A percentile compares a stretch with the other conserved stretches of the same genome.
phyloP scores from a whole-genome alignment of 2,329 filamentous ascomycete genomes.

The Exophiala bonariae region DNA sequence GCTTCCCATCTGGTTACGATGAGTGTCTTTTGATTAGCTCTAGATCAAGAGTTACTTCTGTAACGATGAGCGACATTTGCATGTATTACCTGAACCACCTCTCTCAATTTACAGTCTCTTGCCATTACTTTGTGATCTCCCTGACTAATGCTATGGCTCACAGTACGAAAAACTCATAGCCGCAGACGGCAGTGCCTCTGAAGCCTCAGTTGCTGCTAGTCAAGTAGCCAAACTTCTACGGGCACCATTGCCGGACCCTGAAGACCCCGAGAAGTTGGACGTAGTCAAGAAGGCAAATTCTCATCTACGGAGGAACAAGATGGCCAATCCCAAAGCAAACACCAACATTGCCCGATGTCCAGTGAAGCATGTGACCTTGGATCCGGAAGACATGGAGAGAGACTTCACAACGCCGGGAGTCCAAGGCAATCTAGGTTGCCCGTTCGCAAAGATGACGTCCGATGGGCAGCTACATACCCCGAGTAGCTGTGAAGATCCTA shows the following conservation, averaged over 20 bases:
- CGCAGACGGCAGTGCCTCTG: constrained; percentile 18
- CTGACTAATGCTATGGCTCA: background rate
- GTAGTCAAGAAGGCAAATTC: constrained; percentile 10
- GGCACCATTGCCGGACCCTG: constrained; percentile 45
- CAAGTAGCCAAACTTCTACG: constrained; percentile 14
- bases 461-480: constrained; percentile 39
- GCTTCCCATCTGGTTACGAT: constrained; percentile 11
- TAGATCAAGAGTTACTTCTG: constrained; percentile 73
- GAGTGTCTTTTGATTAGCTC: constrained; percentile 67
- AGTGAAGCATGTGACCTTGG: constrained; percentile 23
- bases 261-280: constrained; percentile 40
- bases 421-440: constrained; percentile 76
- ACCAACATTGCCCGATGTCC: constrained; percentile 17
- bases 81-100: constrained; percentile 54
- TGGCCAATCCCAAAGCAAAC: constrained; percentile 9
- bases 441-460: constrained; percentile 62
- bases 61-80: constrained; percentile 63
- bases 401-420: constrained; percentile 88
- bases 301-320: constrained; percentile 15
- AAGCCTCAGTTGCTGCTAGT: constrained; percentile 11
- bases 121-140: constrained; percentile 15
- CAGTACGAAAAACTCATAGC: constrained; percentile 39
- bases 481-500: constrained; percentile 45
- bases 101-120: constrained; percentile 21
- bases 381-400: constrained; percentile 64